Base-by-base conservation (phyloP, 129 eudicot genomes). In the Artemisia annua region DNA sequence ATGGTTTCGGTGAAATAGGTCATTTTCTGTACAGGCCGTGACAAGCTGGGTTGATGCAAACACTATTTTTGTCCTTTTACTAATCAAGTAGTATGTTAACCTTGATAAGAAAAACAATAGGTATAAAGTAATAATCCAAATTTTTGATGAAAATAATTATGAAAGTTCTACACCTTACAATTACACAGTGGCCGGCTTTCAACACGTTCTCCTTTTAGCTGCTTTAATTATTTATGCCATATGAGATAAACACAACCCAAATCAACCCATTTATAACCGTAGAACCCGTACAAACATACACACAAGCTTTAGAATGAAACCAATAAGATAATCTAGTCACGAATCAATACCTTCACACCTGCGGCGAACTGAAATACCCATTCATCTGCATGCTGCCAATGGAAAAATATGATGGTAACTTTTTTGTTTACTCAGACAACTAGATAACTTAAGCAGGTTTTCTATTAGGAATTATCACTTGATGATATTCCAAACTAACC, bases 291-390 rank as follows among this genome's bases (percentile, higher is more conserved):
- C 35, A 58, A 4, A 19, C 32, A 57, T 19, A 57, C 63, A 57
- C 5, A 19, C 63, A 19, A 28, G n/a, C 61, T 35, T 49, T 13
- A 50, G 62, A 57, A 49, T 16, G 52, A 69, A 73, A 28, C 32
- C 9, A 39, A 26, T 48, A 48, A 24, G 22, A 57, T 46, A 26
- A 78, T 70, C 12, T 63, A 72, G 54, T 74, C 59, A 50, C 11
- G 51, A 64, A 59, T 79, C 57, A 66, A 32, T 82, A 93, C 98
- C 98, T 94, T 90, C 68, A 94, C 84, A 60, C 98, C 98, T 63
- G 93, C 93, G 15, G 85, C 85, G 63, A 87, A 84, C 78, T 86
- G 97, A 77, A 75, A 85, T 51, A 78, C 72, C 96, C 91, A 90
- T 79, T 86, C 89, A 83, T 88, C 88, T 26, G 88, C 81, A 75